Evolutionary conservation across 768 basidiomycete species (phyloP).

Genomic region (Arthromyces matolae): DNA sequence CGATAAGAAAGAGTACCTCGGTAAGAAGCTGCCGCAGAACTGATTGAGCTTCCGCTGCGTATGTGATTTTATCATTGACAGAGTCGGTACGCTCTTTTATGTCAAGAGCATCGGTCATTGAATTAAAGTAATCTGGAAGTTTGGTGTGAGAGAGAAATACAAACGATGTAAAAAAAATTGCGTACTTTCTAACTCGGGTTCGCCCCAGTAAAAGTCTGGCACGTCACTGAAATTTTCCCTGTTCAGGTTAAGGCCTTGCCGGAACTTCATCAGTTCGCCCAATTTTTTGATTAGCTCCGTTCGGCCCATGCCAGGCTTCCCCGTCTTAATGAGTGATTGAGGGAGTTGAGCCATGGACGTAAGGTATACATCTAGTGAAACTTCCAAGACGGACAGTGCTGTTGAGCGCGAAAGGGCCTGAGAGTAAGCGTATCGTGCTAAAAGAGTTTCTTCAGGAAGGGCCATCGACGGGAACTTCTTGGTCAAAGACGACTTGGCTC

Average conservation of each 20-base stretch:
- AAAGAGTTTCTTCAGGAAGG: constrained; percentile 66
- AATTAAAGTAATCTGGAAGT: constrained; percentile 73
- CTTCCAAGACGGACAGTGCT: constrained; percentile 82
- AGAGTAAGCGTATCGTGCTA: constrained; percentile 88
- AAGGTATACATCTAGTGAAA: constrained; percentile 77
- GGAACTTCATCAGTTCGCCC: constrained; percentile 86
- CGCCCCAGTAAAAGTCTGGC: constrained; percentile 93
- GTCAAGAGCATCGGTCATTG: constrained; percentile 81
- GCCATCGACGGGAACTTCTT: constrained; percentile 46
- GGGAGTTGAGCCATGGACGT: constrained; percentile 80
- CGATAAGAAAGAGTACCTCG: constrained; percentile 48
- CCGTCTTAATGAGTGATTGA: constrained; percentile 68
- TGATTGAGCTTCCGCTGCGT: constrained; percentile 86
- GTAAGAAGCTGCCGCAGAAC: constrained; percentile 86
- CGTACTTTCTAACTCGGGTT: constrained; percentile 84
- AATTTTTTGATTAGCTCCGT: constrained; percentile 88
- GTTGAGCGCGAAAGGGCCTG: constrained; percentile 90
- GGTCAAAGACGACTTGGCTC: constrained; percentile 42
- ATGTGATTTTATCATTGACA: constrained; percentile 90
- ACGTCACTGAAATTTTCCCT: constrained; percentile 85
- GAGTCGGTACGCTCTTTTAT: constrained; percentile 76
- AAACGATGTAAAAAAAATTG: neutral
- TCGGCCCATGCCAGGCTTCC: constrained; percentile 79
- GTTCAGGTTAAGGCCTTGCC: constrained; percentile 89
- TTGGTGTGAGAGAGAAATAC: neutral